Conservation (phyloP, 139 green algal genomes). For the Microglena sp. region DNA sequence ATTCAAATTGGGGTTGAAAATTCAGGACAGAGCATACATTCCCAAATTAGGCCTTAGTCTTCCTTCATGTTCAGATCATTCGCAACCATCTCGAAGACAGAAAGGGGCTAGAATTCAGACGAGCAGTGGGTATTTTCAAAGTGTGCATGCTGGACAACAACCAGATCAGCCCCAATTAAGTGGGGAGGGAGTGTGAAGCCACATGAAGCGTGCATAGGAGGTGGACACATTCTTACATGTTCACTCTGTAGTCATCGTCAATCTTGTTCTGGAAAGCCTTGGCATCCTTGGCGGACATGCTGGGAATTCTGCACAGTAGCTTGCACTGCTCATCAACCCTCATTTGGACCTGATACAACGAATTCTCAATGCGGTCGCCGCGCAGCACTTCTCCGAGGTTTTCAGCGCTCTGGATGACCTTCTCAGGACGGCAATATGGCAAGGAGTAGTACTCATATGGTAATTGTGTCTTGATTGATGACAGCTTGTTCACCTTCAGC, state of each 20-base stretch:
- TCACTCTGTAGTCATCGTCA: slow-evolving; percentile 93
- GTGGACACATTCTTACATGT: slow-evolving; percentile 92
- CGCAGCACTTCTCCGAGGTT: slow-evolving; percentile 96
- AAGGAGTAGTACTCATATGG: slow-evolving; percentile 98
- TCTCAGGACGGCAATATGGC: slow-evolving; percentile 89
- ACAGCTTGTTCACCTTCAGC: slow-evolving; percentile 96
- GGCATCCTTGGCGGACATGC: slow-evolving; percentile 54
- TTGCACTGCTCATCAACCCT: slow-evolving; percentile 88
- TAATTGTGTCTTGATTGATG: slow-evolving; percentile 81
- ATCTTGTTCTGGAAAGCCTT: slow-evolving; percentile 79
- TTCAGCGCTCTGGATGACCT: slow-evolving; percentile 80
- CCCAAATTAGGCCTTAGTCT: no score
- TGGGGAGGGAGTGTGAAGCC: no score
- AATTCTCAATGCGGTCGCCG: slow-evolving; percentile 96
- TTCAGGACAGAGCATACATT: no score
- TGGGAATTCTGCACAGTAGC: slow-evolving; percentile 78
- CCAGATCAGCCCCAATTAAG: no score
- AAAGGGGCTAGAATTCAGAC: no score
- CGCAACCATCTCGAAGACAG: no score
- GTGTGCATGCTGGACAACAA: no score
- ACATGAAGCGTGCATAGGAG: no score
- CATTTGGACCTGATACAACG: slow-evolving; percentile 89
- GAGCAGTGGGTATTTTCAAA: no score
- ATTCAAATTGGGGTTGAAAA: no score
- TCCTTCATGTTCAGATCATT: no score